These are phyloP conservation scores for Cystobasidium pallidum DNA, from an alignment of 1,284 basidiomycete species.

Conservation along the genomic window DNA sequence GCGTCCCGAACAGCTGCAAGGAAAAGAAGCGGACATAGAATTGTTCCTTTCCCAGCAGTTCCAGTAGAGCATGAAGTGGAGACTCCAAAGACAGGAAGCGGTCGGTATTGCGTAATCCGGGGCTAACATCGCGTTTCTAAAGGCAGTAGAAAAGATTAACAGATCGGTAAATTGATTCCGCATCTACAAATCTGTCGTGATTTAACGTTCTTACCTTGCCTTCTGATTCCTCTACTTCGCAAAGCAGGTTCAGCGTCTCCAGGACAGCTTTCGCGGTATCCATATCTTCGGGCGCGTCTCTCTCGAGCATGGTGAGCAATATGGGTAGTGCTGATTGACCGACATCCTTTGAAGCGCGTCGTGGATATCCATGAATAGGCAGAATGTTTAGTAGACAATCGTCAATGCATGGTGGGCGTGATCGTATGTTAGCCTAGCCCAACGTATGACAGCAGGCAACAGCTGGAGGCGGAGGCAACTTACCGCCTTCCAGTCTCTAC, in stretches of 20 bases:
- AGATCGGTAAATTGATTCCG: no score
- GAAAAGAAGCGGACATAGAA: slow-evolving; percentile 89
- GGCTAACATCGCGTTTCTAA: slow-evolving; percentile 61
- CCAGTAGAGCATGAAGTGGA: slow-evolving; percentile 74
- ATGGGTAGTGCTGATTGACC: slow-evolving; percentile 74
- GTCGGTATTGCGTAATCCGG: slow-evolving; percentile 74
- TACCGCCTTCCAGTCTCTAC: slow-evolving; percentile 79
- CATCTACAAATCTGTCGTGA: no score
- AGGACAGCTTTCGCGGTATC: slow-evolving; percentile 88
- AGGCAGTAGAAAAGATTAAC: not conserved
- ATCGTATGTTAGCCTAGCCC: not conserved
- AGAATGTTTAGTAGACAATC: not conserved
- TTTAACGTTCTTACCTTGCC: slow-evolving; percentile 50
- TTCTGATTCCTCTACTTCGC: slow-evolving; percentile 62
- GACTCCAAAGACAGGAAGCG: slow-evolving; percentile 70
- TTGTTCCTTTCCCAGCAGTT: slow-evolving; percentile 68
- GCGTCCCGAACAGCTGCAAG: slow-evolving; percentile 77
- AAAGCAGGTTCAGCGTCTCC: slow-evolving; percentile 78
- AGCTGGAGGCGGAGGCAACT: slow-evolving; percentile 49
- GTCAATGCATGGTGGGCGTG: slow-evolving; percentile 16
- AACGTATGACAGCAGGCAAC: slow-evolving; percentile 5
- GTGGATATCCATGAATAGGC: not conserved
- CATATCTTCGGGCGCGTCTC: slow-evolving; percentile 82
- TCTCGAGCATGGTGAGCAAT: slow-evolving; percentile 72
- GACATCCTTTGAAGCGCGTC: slow-evolving; percentile 63